Conservation (phyloP, 2,329 filamentous ascomycete species). For the Phyllosticta citrichinensis region DNA sequence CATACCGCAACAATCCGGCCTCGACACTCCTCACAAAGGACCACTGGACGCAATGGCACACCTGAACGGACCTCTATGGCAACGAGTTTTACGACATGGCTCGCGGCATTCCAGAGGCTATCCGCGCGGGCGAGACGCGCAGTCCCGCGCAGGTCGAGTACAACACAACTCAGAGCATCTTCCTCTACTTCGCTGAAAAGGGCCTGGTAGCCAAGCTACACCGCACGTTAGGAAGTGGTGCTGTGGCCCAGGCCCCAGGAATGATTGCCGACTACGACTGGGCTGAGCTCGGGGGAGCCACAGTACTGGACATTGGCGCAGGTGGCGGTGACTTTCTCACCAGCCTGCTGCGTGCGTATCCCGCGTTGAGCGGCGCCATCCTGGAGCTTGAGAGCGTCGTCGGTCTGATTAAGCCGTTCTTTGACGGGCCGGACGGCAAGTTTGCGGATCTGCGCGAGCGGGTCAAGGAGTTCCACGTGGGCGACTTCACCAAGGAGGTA, state of each 20-base stretch:
- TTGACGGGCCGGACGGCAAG: constrained; percentile 17
- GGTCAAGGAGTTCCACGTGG: constrained; percentile 21
- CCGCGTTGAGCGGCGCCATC: constrained; percentile 25
- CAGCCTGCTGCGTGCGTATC: constrained; percentile 22
- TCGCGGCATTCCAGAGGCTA: constrained; percentile 27
- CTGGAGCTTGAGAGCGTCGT: constrained; percentile 28
- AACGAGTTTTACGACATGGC: constrained; percentile 37
- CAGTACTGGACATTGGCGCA: constrained; percentile 32
- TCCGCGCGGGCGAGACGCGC: constrained; percentile 16
- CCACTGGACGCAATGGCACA: constrained; percentile 38
- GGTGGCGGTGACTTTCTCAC: constrained; percentile 32
- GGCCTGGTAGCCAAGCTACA: constrained; percentile 29
- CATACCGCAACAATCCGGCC: constrained; percentile 25
- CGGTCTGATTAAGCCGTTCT: constrained; percentile 19
- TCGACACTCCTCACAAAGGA: constrained; percentile 25
- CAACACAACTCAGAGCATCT: constrained; percentile 33
- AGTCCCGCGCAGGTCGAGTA: constrained; percentile 31
- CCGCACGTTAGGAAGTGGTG: constrained; percentile 28
- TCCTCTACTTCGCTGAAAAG: constrained; percentile 27
- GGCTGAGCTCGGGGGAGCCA: constrained; percentile 25
- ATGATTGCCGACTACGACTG: constrained; percentile 39
- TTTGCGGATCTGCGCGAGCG: constrained; percentile 27
- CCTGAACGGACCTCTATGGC: constrained; percentile 36
- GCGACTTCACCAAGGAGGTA: constrained; percentile 30
- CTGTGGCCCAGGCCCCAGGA: constrained; percentile 29